Base-by-base conservation (phyloP, 2,329 filamentous ascomycete genomes). In the Neoascochyta sp. region DNA sequence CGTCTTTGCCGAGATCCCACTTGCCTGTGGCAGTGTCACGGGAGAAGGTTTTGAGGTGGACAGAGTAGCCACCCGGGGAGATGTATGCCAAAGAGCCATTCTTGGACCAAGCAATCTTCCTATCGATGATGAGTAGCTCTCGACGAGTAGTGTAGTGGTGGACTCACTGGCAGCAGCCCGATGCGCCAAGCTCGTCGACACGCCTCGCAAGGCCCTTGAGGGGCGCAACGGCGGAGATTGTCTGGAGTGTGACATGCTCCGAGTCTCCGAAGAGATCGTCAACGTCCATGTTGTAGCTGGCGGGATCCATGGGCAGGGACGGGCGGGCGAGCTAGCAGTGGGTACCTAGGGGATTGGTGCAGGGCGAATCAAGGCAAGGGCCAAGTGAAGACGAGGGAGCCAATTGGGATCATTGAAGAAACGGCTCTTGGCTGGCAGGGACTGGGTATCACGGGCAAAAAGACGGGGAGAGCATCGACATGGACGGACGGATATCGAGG, bases 31-130 rank as follows among this genome's bases (percentile, higher is more conserved):
- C 72, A 1, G 80, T 74, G 44, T 80, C 73, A 51, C 83, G 81
- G 18, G 78, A 74, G 28, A 95, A 71, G 54, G 86, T 81, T 36
- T 81, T 79, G 24, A 94, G 71, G 53, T 84, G 79, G 29, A 95
- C 68, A 9, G 71, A 73, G 26, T 74, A 74, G 16, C 85, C 83
- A 62, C 89, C 83, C 10, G 76, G 67, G 12, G 81, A 76, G 45
- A 96, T 83, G 31, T 81, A 83, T 16, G 89, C 89, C 45, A 96
- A 86, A 37, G 82, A 87, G 23, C 90, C 90, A 39, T 80, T 76
- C 50, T 81, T 88, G 8, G 90, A 95, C 89, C 90, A 96, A 16
- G 84, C 80, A 31, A 95, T 75, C 43, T 78, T 79, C 57, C 88
- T 93, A 36, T 14, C 11, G 13, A 21, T 52, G 15, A 31, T n/a